These are phyloP conservation scores for Holtermanniella nyarrowii DNA, from an alignment of 768 basidiomycete genomes.

Conservation along the genomic window DNA sequence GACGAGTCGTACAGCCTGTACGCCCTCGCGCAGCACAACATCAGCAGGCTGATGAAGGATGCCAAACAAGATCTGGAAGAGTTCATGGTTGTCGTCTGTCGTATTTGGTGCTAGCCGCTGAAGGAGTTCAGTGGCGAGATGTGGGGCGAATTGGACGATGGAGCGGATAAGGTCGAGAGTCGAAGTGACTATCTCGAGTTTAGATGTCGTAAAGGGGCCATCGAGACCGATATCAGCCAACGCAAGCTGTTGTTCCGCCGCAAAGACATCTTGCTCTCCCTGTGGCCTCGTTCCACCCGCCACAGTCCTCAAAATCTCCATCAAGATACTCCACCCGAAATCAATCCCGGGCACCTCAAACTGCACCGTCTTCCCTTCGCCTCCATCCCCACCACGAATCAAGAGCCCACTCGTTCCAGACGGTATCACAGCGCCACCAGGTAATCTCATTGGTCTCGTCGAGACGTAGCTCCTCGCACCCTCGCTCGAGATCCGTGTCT, in stretches of 20 bases:
- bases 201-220: not conserved
- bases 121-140: not conserved
- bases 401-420: not conserved
- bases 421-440: not conserved
- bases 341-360: not conserved
- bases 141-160: not conserved
- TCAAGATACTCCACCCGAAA: not conserved
- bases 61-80: not conserved
- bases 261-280: not conserved
- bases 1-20: conserved; percentile 49
- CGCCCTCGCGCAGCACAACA: conserved; percentile 2
- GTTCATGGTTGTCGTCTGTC: not conserved
- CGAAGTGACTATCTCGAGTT: not conserved
- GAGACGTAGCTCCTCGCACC: not conserved
- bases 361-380: not conserved
- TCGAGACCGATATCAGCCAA: not conserved
- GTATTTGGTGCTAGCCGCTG: not conserved
- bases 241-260: not conserved
- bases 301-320: not conserved
- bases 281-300: not conserved
- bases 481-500: not conserved
- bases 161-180: not conserved
- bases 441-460: not conserved
- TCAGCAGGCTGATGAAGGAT: not conserved
- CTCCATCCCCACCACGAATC: not conserved